Evolutionary conservation across 2,329 filamentous ascomycete genomes (phyloP), one percentile per base, ranked within the genome.

Genomic region (Karstenula rhodostoma): DNA sequence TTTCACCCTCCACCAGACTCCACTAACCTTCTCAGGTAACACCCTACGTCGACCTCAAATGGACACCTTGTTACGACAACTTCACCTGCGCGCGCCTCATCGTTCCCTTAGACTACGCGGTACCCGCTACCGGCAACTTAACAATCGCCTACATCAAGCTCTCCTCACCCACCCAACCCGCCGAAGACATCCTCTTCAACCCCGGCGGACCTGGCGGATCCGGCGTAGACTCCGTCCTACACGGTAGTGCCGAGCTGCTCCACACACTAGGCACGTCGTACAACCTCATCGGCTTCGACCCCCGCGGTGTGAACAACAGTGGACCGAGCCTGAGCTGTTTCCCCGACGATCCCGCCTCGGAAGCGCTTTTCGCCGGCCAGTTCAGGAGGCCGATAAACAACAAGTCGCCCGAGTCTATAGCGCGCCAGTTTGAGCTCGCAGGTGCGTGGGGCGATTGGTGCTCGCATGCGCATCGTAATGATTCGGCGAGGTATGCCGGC

Each of bases 171-270:
- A 79, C 78, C 12, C 69, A 80, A 2, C 78, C 67, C 9, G 63
- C 60, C 2, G 50, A 57, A 46, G 76, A 82, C 1, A 65, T 75
- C 0, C 70, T 80, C 12, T 74, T 78, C 7, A 79, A 85, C 67
- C 71, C 78, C 15, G 77, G 77, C 42, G 81, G 81, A 1, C 81
- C 81, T 6, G 81, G 81, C n/a, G 79, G 76, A 12, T 79, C 79
- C 8, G 81, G 81, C 12, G 72, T 81, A 3, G 57, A 69, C 13
- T 37, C 23, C 17, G 19, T 62, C 15, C 19, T 62, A 17, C 23
- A 49, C 4, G 23, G 15, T 9, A 37, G 5, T 4, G 64, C 5
- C 17, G 37, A 19, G 9, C 29, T 50, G 7, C 29, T 52, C 9
- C 19, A 19, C 15, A 9, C 22, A 46, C 29, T 61, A 58, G 65